Percentiles rank a stretch among this genome's conserved stretches.
Conservation (phyloP, 177 flowering plant genomes). For the Vitis hybrid region DNA sequence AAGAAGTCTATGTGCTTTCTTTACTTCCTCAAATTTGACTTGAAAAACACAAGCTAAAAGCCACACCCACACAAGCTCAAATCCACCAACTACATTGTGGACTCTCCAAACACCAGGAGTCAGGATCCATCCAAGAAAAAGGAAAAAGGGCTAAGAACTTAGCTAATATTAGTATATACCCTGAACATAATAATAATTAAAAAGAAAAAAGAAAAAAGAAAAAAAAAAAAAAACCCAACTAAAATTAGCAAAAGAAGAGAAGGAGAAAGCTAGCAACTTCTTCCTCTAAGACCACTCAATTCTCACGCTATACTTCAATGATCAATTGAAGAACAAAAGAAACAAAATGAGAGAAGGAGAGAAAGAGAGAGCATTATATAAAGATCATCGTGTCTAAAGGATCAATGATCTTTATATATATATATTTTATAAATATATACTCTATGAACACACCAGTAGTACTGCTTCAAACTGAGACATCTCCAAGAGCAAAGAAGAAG, state of each 20-base stretch:
- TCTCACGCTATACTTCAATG: conserved; percentile 15
- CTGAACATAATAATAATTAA: conserved; percentile 15
- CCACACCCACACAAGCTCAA: conserved; percentile 12
- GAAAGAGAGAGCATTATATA: not conserved
- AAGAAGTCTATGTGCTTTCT: conserved; percentile 3
- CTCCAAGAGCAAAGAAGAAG: conserved; percentile 52
- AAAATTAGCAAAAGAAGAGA: conserved; percentile 1
- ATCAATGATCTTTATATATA: not conserved
- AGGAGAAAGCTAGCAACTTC: conserved; percentile 9
- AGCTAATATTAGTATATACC: conserved; percentile 22
- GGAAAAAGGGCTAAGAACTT: conserved; percentile 8
- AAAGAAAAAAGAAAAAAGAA: not conserved
- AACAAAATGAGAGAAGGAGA: not conserved
- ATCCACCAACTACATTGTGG: conserved; percentile 15
- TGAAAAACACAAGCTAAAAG: conserved; percentile 6
- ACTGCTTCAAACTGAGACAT: conserved; percentile 39
- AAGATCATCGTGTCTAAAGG: not conserved
- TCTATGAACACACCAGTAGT: no score
- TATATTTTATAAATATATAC: no score
- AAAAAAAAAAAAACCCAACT: conserved; percentile 1
- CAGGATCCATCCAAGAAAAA: conserved; percentile 13
- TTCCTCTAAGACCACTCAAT: conserved; percentile 11
- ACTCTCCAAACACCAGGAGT: conserved; percentile 15
- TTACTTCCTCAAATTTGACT: conserved; percentile 13
- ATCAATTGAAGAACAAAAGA: conserved; percentile 4